Percentiles rank a stretch among this genome's conserved stretches.
phyloP scores from a whole-genome alignment of 2,329 filamentous ascomycete genomes.

The Penicillium griseofulvum region DNA sequence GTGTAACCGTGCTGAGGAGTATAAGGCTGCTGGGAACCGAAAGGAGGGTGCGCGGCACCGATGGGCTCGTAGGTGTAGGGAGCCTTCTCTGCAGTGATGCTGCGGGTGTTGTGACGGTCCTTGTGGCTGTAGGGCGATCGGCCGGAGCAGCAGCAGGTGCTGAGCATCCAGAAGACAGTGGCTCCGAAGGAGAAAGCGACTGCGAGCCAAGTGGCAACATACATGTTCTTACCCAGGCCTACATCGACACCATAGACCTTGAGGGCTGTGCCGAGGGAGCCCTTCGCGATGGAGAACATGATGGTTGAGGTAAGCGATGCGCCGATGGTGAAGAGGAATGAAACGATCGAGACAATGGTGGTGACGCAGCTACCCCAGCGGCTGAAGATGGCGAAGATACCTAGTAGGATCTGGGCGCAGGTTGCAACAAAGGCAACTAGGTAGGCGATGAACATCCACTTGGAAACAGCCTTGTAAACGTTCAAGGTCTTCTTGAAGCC shows the following conservation, averaged over 20 bases:
- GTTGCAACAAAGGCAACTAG: slow-evolving; percentile 70
- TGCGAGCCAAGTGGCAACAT: slow-evolving; percentile 73
- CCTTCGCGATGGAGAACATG: slow-evolving; percentile 67
- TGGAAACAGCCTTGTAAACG: slow-evolving; percentile 69
- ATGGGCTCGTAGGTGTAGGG: slow-evolving; percentile 62
- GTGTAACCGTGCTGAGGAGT: slow-evolving; percentile 7
- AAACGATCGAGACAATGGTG: slow-evolving; percentile 66
- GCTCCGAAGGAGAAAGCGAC: slow-evolving; percentile 73
- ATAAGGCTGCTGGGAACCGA: slow-evolving; percentile 14
- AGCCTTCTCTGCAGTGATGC: slow-evolving; percentile 57
- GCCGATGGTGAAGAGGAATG: slow-evolving; percentile 58
- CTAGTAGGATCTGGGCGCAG: slow-evolving; percentile 69
- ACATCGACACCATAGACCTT: slow-evolving; percentile 70
- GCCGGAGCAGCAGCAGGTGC: slow-evolving; percentile 86
- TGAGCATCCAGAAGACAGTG: slow-evolving; percentile 86
- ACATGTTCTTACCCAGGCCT: slow-evolving; percentile 65
- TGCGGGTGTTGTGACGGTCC: slow-evolving; percentile 38
- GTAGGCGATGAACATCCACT: slow-evolving; percentile 82
- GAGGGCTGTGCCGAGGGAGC: slow-evolving; percentile 64
- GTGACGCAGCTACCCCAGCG: slow-evolving; percentile 78
- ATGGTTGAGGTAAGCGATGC: slow-evolving; percentile 73
- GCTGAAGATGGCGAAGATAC: slow-evolving; percentile 79
- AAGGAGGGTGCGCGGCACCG: slow-evolving; percentile 25
- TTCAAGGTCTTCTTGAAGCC: slow-evolving; percentile 66
- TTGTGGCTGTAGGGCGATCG: slow-evolving; percentile 50